Evolutionary conservation across 2,329 filamentous ascomycete genomes (phyloP).

Genomic region (Mycocentrospora acerina): DNA sequence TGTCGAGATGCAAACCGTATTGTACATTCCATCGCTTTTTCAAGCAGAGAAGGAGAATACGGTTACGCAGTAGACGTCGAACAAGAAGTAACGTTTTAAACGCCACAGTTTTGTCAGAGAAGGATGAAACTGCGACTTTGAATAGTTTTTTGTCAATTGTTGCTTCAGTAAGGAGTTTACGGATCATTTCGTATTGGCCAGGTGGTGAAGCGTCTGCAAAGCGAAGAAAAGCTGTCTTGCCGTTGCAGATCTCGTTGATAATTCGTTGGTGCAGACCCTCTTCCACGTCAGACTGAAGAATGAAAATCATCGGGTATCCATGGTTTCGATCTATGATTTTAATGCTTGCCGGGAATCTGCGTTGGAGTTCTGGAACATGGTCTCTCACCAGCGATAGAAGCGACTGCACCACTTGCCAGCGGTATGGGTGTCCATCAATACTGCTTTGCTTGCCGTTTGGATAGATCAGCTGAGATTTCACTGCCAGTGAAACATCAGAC

Average conservation of each 20-base stretch:
- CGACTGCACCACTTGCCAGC: slow-evolving; percentile 43
- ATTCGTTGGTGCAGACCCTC: slow-evolving; percentile 29
- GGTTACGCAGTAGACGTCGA: slow-evolving; percentile 62
- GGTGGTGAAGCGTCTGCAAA: slow-evolving; percentile 25
- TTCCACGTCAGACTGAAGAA: slow-evolving; percentile 50
- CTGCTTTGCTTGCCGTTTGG: slow-evolving; percentile 45
- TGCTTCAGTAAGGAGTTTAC: slow-evolving; percentile 36
- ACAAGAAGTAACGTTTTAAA: slow-evolving; percentile 55
- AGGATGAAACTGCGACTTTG: slow-evolving; percentile 24
- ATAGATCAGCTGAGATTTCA: slow-evolving; percentile 48
- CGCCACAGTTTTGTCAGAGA: slow-evolving; percentile 45
- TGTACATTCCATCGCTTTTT: slow-evolving; percentile 68
- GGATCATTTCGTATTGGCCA: slow-evolving; percentile 26
- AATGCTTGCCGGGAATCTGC: slow-evolving; percentile 49
- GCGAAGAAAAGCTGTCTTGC: slow-evolving; percentile 26
- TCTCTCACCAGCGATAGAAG: slow-evolving; percentile 35
- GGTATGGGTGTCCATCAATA: slow-evolving; percentile 44
- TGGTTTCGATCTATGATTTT: slow-evolving; percentile 47
- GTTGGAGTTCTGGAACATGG: slow-evolving; percentile 39
- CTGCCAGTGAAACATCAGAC: slow-evolving; percentile 50
- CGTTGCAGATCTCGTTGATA: slow-evolving; percentile 36
- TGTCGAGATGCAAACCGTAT: slow-evolving; percentile 50
- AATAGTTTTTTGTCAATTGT: slow-evolving; percentile 15
- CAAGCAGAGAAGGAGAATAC: slow-evolving; percentile 60
- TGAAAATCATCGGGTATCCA: slow-evolving; percentile 58